These are phyloP conservation scores for Bremia lactucae DNA, from an alignment of 352 stramenopile genomes.

Conservation along the genomic window DNA sequence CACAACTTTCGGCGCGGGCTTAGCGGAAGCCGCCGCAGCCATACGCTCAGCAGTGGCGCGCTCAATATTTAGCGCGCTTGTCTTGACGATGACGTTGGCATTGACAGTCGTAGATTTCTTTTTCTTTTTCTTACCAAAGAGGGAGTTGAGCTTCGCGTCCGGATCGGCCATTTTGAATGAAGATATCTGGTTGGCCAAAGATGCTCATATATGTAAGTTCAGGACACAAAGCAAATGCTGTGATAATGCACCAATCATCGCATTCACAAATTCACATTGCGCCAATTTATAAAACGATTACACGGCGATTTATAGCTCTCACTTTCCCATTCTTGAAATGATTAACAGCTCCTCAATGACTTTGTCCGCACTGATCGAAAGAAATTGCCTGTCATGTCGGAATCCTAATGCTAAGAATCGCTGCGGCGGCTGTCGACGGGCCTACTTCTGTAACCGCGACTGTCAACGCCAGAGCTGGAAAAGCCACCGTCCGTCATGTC, in stretches of 20 bases:
- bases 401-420: slow-evolving; percentile 41
- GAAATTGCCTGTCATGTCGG: slow-evolving; percentile 39
- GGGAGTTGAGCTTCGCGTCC: slow-evolving; percentile 68
- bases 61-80: slow-evolving; percentile 27
- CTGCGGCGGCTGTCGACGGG: slow-evolving; percentile 54
- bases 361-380: neutral
- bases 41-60: slow-evolving; percentile 16
- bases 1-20: slow-evolving; percentile 4
- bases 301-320: too few species aligned
- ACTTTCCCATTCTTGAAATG: too few species aligned
- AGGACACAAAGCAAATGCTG: too few species aligned
- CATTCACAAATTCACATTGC: too few species aligned
- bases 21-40: slow-evolving; percentile 13
- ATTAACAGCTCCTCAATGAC: too few species aligned
- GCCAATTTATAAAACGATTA: too few species aligned
- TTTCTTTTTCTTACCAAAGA: slow-evolving; percentile 85
- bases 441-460: slow-evolving; percentile 71
- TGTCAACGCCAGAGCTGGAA: slow-evolving; percentile 61
- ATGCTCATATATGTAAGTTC: too few species aligned
- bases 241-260: too few species aligned
- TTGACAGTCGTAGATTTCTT: slow-evolving; percentile 69
- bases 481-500: slow-evolving; percentile 38
- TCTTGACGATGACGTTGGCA: slow-evolving; percentile 69
- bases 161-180: slow-evolving; percentile 23
- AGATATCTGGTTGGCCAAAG: too few species aligned